These are phyloP conservation scores for Cajanus cajan DNA, from an alignment of 306 rosid genomes.

Conservation along the genomic window DNA sequence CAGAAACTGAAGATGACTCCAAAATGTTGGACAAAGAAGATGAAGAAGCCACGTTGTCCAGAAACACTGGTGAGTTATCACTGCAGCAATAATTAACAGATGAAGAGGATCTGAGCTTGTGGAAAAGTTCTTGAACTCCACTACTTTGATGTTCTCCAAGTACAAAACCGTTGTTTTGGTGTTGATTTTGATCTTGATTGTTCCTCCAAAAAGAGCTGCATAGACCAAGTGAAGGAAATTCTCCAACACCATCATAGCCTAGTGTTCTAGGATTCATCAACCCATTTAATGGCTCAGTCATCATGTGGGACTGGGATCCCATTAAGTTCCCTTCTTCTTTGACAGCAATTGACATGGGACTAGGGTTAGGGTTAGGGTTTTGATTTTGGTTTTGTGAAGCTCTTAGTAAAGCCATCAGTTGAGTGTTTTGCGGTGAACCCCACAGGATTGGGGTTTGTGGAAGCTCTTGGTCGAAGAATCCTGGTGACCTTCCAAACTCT, in stretches of 20 bases:
- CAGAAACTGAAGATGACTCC: conserved; percentile 59
- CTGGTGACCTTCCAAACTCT: conserved; percentile 53
- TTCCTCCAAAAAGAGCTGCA: conserved; percentile 71
- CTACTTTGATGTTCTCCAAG: conserved; percentile 47
- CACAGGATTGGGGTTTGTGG: conserved; percentile 48
- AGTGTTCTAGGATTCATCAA: conserved; percentile 34
- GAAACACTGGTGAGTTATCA: conserved; percentile 44
- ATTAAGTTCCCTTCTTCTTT: conserved; percentile 56
- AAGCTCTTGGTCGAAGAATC: conserved; percentile 46
- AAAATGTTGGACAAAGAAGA: conserved; percentile 51
- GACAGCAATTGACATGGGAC: background rate
- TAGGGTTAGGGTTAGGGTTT: conserved; percentile 58
- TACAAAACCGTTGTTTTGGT: conserved; percentile 36
- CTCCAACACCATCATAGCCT: conserved; percentile 58
- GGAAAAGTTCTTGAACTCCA: conserved; percentile 77
- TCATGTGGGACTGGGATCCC: conserved; percentile 42
- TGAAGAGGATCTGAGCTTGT: conserved; percentile 57
- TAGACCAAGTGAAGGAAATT: conserved; percentile 55
- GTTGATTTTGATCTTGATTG: conserved; percentile 41
- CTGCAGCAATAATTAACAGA: conserved; percentile 35
- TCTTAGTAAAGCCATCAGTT: conserved; percentile 60
- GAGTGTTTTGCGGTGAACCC: conserved; percentile 88
- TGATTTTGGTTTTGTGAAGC: conserved; percentile 53
- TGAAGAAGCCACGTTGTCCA: conserved; percentile 47
- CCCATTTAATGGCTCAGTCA: conserved; percentile 44